Evolutionary conservation across 352 stramenopile species (phyloP).

Genomic region (Phytophthora pisi): DNA sequence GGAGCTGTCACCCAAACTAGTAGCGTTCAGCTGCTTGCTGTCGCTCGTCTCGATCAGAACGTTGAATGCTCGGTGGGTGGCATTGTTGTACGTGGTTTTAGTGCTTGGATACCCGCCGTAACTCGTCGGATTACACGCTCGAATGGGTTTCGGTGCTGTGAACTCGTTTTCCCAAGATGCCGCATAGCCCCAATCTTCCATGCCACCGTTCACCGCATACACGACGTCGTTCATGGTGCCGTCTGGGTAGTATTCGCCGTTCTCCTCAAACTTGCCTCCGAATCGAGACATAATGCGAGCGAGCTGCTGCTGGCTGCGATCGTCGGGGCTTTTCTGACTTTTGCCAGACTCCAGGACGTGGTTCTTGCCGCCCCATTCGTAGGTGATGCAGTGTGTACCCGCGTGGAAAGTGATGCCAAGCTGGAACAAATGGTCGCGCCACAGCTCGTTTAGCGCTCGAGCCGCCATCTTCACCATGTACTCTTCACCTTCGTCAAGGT

Average conservation of each 20-base stretch:
- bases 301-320: constrained; percentile 58
- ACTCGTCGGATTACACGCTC: constrained; percentile 80
- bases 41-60: constrained; percentile 95
- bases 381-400: constrained; percentile 94
- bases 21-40: constrained; percentile 75
- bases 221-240: constrained; percentile 94
- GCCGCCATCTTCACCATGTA: constrained; percentile 96
- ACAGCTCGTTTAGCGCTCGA: constrained; percentile 95
- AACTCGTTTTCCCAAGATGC: constrained; percentile 77
- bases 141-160: constrained; percentile 50
- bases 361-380: constrained; percentile 96
- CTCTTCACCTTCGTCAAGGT: constrained; percentile 47
- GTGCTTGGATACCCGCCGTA: constrained; percentile 85
- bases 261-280: constrained; percentile 72
- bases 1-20: constrained; percentile 70
- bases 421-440: constrained; percentile 95
- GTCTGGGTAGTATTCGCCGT: constrained; percentile 60
- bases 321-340: constrained; percentile 59
- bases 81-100: constrained; percentile 92
- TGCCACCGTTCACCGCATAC: constrained; percentile 94
- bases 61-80: constrained; percentile 92
- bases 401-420: constrained; percentile 96
- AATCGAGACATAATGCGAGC: constrained; percentile 65
- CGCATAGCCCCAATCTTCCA: constrained; percentile 97
- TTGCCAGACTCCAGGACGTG: constrained; percentile 58